These are phyloP conservation scores for Cylindrodendrum hubeiense DNA, from an alignment of 2,329 filamentous ascomycete genomes.

Conservation along the genomic window DNA sequence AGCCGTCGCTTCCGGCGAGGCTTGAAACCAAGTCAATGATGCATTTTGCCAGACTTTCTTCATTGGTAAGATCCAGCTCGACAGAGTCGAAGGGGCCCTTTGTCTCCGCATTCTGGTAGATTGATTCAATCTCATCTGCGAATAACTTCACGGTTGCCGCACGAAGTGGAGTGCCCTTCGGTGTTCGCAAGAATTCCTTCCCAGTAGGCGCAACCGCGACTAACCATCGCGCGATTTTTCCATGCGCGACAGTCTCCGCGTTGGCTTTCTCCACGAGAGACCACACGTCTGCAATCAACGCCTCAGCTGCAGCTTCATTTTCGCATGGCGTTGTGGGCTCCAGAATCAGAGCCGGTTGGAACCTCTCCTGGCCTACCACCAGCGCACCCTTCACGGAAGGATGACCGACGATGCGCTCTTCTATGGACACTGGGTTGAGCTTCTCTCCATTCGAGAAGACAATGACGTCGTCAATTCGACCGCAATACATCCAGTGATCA, in stretches of 20 bases:
- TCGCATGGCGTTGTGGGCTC: conserved; percentile 54
- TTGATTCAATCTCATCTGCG: neutral
- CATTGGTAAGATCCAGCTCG: neutral
- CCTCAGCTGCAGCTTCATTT: conserved; percentile 27
- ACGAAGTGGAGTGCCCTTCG: conserved; percentile 8
- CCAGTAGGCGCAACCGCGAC: conserved; percentile 51
- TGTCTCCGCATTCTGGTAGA: neutral
- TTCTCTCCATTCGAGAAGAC: conserved; percentile 65
- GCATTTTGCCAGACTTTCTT: neutral
- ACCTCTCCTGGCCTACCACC: conserved; percentile 59
- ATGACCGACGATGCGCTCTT: conserved; percentile 49
- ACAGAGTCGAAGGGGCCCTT: neutral
- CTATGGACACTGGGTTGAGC: conserved; percentile 55
- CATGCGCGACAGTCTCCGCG: conserved; percentile 58
- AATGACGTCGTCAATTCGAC: conserved; percentile 57
- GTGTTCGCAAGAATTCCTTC: conserved; percentile 2
- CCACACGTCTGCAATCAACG: conserved; percentile 59
- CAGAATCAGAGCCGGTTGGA: conserved; percentile 62
- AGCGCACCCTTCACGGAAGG: conserved; percentile 55
- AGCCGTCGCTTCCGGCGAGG: neutral
- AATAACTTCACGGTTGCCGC: neutral
- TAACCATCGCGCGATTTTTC: conserved; percentile 56
- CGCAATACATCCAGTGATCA: conserved; percentile 45
- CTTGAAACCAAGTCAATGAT: neutral
- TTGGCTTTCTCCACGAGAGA: conserved; percentile 57